A percentile compares a stretch with the other conserved stretches of the same genome.
phyloP scores from a whole-genome alignment of 2,329 filamentous ascomycete species.

The Fusarium sacchari region DNA sequence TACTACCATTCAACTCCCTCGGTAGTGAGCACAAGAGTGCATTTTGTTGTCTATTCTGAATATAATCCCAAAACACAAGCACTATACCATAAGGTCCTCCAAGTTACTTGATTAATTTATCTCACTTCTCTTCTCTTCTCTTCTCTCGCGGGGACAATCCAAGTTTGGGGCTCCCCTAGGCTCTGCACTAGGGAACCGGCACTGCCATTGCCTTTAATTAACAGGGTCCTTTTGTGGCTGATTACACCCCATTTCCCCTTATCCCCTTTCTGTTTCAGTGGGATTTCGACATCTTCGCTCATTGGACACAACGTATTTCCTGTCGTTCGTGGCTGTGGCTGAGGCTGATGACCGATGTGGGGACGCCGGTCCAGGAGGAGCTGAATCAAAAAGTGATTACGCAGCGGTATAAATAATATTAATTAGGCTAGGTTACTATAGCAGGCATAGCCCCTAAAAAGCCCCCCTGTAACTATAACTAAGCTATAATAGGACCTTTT shows the following conservation, averaged over 20 bases:
- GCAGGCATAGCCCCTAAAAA: too few species aligned
- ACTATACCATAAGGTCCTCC: not conserved
- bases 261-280: slow-evolving; percentile 14
- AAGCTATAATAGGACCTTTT: too few species aligned
- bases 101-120: not conserved
- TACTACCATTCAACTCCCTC: accelerated
- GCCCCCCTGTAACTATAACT: too few species aligned
- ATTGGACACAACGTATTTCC: slow-evolving; percentile 16
- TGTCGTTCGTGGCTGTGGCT: slow-evolving; percentile 15
- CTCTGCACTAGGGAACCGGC: slow-evolving; percentile 6
- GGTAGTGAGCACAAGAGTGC: not conserved
- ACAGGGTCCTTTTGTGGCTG: slow-evolving; percentile 42
- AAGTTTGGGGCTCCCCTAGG: not conserved
- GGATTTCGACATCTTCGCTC: not conserved
- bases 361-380: slow-evolving; percentile 22
- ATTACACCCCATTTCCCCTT: slow-evolving; percentile 13
- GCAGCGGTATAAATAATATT: too few species aligned
- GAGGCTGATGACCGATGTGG: slow-evolving; percentile 10
- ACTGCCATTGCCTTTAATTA: slow-evolving; percentile 24
- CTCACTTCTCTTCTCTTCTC: not conserved
- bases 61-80: accelerated
- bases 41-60: not conserved
- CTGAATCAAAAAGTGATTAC: too few species aligned
- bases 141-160: not conserved
- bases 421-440: too few species aligned